These are phyloP conservation scores for Areca catechu DNA, from an alignment of 176 grass and related monocot species.

Conservation along the genomic window DNA sequence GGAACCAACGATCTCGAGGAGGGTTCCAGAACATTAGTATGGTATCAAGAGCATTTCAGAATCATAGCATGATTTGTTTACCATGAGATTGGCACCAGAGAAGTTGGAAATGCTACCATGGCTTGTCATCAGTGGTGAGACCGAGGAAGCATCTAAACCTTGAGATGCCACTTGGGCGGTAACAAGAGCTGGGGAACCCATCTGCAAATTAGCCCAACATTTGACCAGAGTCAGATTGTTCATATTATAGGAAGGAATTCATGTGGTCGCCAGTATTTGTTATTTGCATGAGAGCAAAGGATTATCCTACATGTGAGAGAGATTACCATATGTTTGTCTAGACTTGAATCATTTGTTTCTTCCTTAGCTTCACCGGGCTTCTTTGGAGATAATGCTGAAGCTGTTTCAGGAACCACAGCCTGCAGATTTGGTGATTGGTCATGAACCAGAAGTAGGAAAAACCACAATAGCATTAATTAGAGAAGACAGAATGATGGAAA, in stretches of 20 bases:
- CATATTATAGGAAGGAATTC: too few relatives aligned
- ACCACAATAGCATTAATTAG: too few relatives aligned
- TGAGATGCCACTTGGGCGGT: too few relatives aligned
- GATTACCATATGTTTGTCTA: background rate
- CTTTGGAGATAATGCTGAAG: background rate
- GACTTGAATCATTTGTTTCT: background rate
- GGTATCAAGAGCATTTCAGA: too few relatives aligned
- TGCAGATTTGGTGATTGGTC: background rate
- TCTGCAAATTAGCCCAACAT: too few relatives aligned
- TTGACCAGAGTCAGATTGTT: too few relatives aligned
- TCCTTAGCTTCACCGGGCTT: background rate
- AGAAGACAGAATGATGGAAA: constrained; percentile 11
- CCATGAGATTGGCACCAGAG: background rate
- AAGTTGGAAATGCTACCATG: background rate
- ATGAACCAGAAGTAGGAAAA: background rate
- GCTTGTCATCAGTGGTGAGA: background rate
- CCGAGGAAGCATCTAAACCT: too few relatives aligned
- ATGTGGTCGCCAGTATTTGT: too few relatives aligned
- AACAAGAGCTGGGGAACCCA: too few relatives aligned
- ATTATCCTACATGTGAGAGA: background rate
- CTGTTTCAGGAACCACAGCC: background rate
- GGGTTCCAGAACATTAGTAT: too few relatives aligned
- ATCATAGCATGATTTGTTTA: background rate
- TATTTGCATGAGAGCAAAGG: too few relatives aligned
- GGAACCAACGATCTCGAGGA: too few relatives aligned